Conservation (phyloP, 2,329 filamentous ascomycete genomes). For the Trichoderma arundinaceum region DNA sequence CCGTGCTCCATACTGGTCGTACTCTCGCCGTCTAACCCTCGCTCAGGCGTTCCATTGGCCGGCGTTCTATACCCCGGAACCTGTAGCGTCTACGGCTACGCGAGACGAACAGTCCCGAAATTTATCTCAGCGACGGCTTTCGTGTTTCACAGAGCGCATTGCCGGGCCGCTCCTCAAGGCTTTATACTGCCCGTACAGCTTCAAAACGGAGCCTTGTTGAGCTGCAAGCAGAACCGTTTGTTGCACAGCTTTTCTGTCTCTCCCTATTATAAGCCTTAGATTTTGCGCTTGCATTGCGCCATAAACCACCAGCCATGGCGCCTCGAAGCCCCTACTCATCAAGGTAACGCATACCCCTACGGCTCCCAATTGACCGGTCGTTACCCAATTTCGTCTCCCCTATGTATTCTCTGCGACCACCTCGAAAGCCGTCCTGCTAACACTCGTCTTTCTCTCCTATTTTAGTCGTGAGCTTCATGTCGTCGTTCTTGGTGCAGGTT, state of each 20-base stretch:
- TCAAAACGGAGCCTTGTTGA: neutral
- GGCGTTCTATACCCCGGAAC: conserved; percentile 15
- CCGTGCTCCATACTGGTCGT: neutral
- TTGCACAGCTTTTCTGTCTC: conserved; percentile 7
- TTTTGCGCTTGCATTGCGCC: conserved; percentile 6
- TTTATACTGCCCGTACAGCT: conserved; percentile 9
- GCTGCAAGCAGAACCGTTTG: neutral
- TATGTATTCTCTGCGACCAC: neutral
- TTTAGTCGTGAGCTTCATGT: conserved; percentile 78
- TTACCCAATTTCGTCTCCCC: neutral
- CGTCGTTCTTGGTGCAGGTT: conserved; percentile 80
- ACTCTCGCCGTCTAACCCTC: conserved; percentile 1
- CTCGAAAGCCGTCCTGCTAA: neutral
- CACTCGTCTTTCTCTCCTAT: neutral
- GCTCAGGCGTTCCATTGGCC: conserved; percentile 9
- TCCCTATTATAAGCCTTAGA: neutral
- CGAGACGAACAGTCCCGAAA: conserved; percentile 22
- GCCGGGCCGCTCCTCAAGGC: conserved; percentile 15
- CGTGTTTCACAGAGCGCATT: conserved; percentile 21
- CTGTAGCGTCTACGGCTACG: conserved; percentile 25
- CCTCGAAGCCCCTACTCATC: conserved; percentile 41
- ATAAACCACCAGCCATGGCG: conserved; percentile 36
- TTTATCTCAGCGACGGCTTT: conserved; percentile 17
- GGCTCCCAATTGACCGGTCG: neutral
- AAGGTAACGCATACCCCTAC: conserved; percentile 35